These are phyloP conservation scores for Melastoma malabathricum DNA, from an alignment of 345 rosid species.

Conservation along the genomic window DNA sequence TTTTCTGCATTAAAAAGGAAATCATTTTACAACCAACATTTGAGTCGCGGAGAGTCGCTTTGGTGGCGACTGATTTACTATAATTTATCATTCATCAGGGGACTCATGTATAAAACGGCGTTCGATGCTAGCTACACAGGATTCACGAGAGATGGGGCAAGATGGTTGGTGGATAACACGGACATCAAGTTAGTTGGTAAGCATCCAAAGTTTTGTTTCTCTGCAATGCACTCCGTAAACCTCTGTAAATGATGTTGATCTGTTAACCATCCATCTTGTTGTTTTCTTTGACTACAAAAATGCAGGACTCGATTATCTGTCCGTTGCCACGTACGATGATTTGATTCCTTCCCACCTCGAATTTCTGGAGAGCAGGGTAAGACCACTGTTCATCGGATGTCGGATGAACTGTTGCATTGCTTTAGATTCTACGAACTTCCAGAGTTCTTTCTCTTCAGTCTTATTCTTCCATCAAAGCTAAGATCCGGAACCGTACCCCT, in stretches of 20 bases:
- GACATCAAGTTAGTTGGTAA: conserved; percentile 78
- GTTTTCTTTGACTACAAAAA: not conserved
- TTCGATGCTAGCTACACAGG: conserved; percentile 78
- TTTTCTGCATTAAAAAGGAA: too few species aligned
- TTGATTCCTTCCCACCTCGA: conserved; percentile 24
- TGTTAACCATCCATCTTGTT: not conserved
- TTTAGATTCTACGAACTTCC: too few species aligned
- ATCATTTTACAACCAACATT: too few species aligned
- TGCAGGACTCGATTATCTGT: conserved; percentile 64
- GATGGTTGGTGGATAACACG: conserved; percentile 82
- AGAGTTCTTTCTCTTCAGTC: too few species aligned
- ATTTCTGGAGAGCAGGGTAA: conserved; percentile 37
- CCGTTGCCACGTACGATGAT: conserved; percentile 57
- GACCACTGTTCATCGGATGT: not conserved
- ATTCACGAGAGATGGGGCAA: conserved; percentile 69
- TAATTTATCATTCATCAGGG: conserved; percentile 24
- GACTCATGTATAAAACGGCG: conserved; percentile 60
- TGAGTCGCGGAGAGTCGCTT: too few species aligned
- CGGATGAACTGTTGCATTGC: not conserved
- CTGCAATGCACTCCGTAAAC: not conserved
- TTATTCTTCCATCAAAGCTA: too few species aligned
- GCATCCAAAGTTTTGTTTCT: not conserved
- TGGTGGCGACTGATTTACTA: not conserved
- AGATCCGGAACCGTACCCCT: too few species aligned
- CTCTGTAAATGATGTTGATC: not conserved